phyloP scores from a whole-genome alignment of 352 stramenopile species.

The Plasmopara muralis region DNA sequence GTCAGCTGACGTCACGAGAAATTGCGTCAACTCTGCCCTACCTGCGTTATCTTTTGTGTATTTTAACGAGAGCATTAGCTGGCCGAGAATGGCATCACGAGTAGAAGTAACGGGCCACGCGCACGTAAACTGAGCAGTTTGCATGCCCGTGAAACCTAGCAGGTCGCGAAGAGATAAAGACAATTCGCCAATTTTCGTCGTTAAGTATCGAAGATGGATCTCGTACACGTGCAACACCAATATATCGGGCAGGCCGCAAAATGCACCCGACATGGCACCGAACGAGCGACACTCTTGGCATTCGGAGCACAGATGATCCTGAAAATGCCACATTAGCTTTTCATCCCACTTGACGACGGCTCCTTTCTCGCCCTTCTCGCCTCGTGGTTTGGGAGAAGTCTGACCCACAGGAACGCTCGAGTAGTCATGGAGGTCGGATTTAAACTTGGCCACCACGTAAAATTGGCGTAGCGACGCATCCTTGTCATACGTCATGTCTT shows the following conservation, averaged over 20 bases:
- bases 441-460: conserved; percentile 82
- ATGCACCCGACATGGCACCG: conserved; percentile 50
- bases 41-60: conserved; percentile 56
- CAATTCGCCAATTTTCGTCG: conserved; percentile 77
- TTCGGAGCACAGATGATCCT: conserved; percentile 65
- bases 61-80: conserved; percentile 56
- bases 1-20: conserved; percentile 58
- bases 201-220: conserved; percentile 75
- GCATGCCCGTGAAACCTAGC: conserved; percentile 69
- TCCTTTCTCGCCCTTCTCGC: conserved; percentile 46
- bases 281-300: conserved; percentile 61
- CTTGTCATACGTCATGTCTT: conserved; percentile 71
- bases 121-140: conserved; percentile 44
- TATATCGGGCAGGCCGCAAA: conserved; percentile 69
- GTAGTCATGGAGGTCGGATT: conserved; percentile 76
- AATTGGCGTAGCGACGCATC: conserved; percentile 72
- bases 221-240: conserved; percentile 82
- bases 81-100: conserved; percentile 56
- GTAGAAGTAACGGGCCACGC: conserved; percentile 70
- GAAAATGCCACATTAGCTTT: conserved; percentile 68
- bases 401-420: conserved; percentile 66
- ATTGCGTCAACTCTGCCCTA: conserved; percentile 40
- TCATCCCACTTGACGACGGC: conserved; percentile 71
- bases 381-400: conserved; percentile 55
- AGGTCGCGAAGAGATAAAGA: conserved; percentile 68